Evolutionary conservation across 768 basidiomycete species (phyloP).

Genomic region (Calocybe indica): DNA sequence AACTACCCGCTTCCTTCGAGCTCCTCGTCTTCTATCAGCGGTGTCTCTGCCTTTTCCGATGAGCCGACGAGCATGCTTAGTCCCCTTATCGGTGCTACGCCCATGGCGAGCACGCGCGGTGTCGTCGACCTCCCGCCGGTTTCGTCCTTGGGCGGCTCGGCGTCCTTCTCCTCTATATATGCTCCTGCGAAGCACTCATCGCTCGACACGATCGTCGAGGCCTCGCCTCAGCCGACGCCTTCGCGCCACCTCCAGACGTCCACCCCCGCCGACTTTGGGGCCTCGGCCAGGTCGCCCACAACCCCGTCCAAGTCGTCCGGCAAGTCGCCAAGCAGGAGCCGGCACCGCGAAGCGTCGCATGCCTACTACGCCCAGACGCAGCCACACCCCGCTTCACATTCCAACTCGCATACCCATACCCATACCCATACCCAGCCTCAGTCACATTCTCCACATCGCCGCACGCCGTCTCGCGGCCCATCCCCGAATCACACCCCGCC

Average conservation of each 20-base stretch:
- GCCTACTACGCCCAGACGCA: constrained; percentile 5
- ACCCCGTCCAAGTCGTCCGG: too few species aligned
- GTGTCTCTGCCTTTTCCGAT: constrained; percentile 29
- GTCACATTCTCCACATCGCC: constrained; percentile 2
- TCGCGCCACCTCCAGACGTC: constrained; percentile 7
- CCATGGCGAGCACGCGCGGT: constrained; percentile 19
- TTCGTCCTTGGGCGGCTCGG: too few species aligned
- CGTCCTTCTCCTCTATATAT: constrained; percentile 23
- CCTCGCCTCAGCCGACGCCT: constrained; percentile 3
- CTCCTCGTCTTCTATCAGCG: constrained; percentile 12
- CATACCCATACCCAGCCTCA: constrained; percentile 5
- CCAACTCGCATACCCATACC: constrained; percentile 5
- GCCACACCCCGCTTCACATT: constrained; percentile 1
- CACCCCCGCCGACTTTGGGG: constrained; percentile 5
- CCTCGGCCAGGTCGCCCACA: background rate
- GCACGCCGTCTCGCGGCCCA: constrained; percentile 5
- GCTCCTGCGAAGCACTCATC: constrained; percentile 23
- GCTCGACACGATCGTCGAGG: constrained; percentile 35
- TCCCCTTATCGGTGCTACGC: constrained; percentile 35
- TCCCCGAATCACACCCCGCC: constrained; percentile 15
- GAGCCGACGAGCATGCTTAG: constrained; percentile 42
- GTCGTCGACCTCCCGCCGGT: constrained; percentile 7
- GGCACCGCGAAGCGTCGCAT: background rate
- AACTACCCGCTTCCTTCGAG: constrained; percentile 4
- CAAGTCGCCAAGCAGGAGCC: too few species aligned